Evolutionary conservation across 2,329 filamentous ascomycete species (phyloP).

Genomic region (Coniella vitis): DNA sequence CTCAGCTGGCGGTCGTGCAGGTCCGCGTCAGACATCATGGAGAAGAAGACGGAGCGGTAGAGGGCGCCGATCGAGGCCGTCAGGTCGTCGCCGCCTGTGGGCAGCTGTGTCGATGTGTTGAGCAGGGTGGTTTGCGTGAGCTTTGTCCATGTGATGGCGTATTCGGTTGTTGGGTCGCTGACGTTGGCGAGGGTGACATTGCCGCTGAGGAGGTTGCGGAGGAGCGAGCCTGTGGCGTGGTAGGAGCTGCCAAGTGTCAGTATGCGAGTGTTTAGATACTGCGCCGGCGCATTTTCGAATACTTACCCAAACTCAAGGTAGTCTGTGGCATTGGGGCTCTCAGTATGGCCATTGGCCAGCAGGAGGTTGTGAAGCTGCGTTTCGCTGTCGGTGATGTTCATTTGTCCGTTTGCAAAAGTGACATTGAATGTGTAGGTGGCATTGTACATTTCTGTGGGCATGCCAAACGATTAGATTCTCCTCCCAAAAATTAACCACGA

Average conservation of each 20-base stretch:
- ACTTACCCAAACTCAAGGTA: constrained; percentile 16
- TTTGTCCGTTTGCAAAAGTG: constrained; percentile 6
- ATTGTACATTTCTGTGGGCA: constrained; percentile 5
- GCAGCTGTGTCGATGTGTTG: constrained; percentile 4
- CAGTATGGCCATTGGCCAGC: constrained; percentile 6
- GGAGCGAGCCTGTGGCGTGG: constrained; percentile 13
- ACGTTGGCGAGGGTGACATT: constrained; percentile 11
- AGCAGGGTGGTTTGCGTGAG: constrained; percentile 10
- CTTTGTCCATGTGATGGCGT: constrained; percentile 2
- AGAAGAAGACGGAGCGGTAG: constrained; percentile 13
- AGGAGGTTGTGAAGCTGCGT: constrained; percentile 4
- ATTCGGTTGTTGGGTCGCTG: constrained; percentile 5
- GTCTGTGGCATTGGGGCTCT: constrained; percentile 5
- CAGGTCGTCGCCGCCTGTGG: constrained; percentile 4
- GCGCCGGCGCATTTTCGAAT: no score
- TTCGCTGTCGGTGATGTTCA: constrained; percentile 3
- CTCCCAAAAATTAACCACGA: no score
- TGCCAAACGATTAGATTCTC: no score
- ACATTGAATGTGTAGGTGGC: constrained; percentile 13
- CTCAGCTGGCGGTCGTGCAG: constrained; percentile 8
- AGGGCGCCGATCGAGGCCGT: constrained; percentile 1
- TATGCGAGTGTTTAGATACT: background rate
- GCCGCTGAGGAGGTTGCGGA: constrained; percentile 11
- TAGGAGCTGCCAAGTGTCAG: constrained; percentile 2
- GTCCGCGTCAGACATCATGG: constrained; percentile 11